Evolutionary conservation across 2,329 filamentous ascomycete species (phyloP).

Genomic region (Ophiostoma sp.): DNA sequence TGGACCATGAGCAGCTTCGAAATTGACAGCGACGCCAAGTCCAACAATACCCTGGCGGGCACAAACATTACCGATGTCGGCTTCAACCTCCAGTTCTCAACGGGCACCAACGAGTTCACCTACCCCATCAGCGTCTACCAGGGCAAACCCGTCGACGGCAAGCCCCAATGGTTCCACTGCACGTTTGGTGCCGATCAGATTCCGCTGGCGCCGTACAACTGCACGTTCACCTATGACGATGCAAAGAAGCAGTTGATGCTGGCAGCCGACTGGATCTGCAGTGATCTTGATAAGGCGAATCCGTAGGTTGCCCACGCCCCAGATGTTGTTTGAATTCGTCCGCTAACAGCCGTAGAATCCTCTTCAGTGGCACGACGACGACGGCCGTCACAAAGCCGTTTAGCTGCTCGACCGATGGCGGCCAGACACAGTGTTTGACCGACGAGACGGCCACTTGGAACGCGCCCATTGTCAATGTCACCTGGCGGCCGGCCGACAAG

Average conservation of each 20-base stretch:
- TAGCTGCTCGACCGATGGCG: constrained; percentile 20
- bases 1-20: constrained; percentile 32
- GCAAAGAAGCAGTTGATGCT: constrained; percentile 27
- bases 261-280: constrained; percentile 33
- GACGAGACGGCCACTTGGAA: constrained; percentile 27
- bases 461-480: constrained; percentile 23
- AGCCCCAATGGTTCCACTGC: constrained; percentile 30
- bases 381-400: constrained; percentile 27
- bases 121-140: constrained; percentile 30
- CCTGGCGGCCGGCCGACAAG: constrained; percentile 24
- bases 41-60: background rate
- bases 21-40: background rate
- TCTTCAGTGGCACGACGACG: constrained; percentile 31
- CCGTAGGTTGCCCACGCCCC: constrained; percentile 28
- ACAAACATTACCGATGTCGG: constrained; percentile 20
- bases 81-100: constrained; percentile 31
- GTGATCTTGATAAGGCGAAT: constrained; percentile 31
- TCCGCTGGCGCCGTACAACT: constrained; percentile 31
- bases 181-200: constrained; percentile 27
- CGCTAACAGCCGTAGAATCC: constrained; percentile 25
- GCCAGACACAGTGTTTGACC: constrained; percentile 26
- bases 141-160: constrained; percentile 1
- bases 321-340: background rate
- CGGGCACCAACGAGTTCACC: constrained; percentile 28
- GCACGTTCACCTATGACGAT: constrained; percentile 28